Evolutionary conservation across 139 green algal genomes (phyloP), one percentile per base, ranked within the genome.

Genomic region (Chlorella sp.): DNA sequence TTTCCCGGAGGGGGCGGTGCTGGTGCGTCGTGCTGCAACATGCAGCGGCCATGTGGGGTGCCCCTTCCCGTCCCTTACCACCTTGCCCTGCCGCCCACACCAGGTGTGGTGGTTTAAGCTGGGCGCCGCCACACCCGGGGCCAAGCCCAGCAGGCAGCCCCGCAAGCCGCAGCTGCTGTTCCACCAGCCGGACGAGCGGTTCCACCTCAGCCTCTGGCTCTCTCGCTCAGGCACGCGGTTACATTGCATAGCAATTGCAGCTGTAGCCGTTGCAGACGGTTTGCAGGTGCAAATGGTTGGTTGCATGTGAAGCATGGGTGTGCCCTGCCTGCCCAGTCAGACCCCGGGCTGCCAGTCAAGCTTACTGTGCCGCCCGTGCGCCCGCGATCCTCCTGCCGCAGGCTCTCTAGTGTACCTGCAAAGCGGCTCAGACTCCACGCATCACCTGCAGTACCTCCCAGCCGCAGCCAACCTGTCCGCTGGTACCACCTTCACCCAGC

Each of bases 141-240:
- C 65, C 14, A 30, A 3, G 4, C 32, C 67, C 17, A 13, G 84
- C 30, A 87, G 94, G 78, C 43, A 64, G 44, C 43, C 16, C 19
- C 32, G 28, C 73, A 62, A 28, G 41, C 43, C 44, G 20, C 84
- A 87, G 48, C 64, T 93, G 67, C 93, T 96, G 56, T 95, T 86
- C 73, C 90, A 97, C 58, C 93, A 97, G 79, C 76, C 43, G 1
- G 91, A 94, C 44, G 91, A 92, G 58, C 40, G 87, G 7, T 96
- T 96, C 73, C 94, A 95, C 84, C 85, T 98, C 6, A 72, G 76
- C 34, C 48, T 98, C 0, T 46, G 69, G 75, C 85, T 89, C n/a
- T 87, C 82, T 20, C 86, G 91, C 83, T 76, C 78, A 76, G 64
- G 78, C 65, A 43, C 3, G 76, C 9, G 11, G 0, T 40, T 60